Evolutionary conservation across 2,329 filamentous ascomycete genomes (phyloP).

Genomic region (Ploettnerulaceae sp.): DNA sequence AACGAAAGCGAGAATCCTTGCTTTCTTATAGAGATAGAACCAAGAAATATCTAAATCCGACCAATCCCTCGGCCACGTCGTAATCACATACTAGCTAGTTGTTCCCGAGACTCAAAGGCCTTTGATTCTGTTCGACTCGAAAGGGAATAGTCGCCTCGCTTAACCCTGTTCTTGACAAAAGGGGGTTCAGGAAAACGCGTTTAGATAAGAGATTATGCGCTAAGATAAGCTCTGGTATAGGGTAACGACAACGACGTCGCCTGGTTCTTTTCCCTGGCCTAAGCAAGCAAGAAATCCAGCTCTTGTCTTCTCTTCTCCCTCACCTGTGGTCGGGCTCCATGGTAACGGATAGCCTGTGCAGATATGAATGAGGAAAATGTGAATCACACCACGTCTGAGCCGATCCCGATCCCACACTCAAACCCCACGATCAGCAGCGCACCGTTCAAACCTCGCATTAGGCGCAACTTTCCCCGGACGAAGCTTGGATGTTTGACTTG

Average conservation of each 20-base stretch:
- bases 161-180: background rate
- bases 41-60: no score
- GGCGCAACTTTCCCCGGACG: slow-evolving; percentile 10
- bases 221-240: slow-evolving; percentile 2
- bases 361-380: no score
- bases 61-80: no score
- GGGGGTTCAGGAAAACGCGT: slow-evolving; percentile 1
- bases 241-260: background rate
- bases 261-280: background rate
- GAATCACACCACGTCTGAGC: background rate
- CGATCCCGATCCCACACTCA: background rate
- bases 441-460: slow-evolving; percentile 5
- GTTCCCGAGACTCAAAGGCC: background rate
- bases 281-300: background rate
- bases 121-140: background rate
- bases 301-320: background rate
- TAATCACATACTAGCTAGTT: background rate
- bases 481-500: slow-evolving; percentile 10
- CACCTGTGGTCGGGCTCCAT: background rate
- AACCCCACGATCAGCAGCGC: background rate
- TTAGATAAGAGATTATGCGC: slow-evolving; percentile 8
- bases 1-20: no score
- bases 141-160: slow-evolving; percentile 6
- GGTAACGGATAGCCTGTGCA: background rate
- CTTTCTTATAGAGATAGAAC: no score